Conservation (phyloP, 108 stramenopile genomes). For the Cyclotella baltica region DNA sequence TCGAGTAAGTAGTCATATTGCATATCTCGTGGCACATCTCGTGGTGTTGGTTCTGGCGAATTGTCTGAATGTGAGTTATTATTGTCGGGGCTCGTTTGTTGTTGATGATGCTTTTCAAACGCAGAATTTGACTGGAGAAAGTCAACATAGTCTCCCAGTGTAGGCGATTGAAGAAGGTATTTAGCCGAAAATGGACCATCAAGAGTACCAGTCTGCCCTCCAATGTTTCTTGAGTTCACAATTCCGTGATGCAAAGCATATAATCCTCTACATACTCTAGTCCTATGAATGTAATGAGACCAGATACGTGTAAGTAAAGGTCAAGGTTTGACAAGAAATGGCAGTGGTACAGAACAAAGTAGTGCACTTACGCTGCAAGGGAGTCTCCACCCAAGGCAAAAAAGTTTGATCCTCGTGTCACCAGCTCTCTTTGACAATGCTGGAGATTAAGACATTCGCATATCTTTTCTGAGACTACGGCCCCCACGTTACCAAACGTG, state of each 20-base stretch:
- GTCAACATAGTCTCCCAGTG: constrained; percentile 79
- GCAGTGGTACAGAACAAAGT: no score
- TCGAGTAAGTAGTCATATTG: constrained; percentile 73
- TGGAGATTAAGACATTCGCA: constrained; percentile 79
- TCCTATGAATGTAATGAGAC: no score
- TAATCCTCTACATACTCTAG: constrained; percentile 69
- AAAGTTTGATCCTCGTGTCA: constrained; percentile 72
- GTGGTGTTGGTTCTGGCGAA: background rate
- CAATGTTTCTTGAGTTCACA: constrained; percentile 68
- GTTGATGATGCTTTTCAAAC: constrained; percentile 1
- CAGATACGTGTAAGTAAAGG: no score
- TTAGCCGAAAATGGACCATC: constrained; percentile 67
- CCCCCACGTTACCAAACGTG: constrained; percentile 62
- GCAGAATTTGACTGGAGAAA: constrained; percentile 58
- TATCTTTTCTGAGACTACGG: constrained; percentile 61
- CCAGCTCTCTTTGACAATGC: constrained; percentile 58
- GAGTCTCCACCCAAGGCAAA: constrained; percentile 86
- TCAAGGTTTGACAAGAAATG: no score
- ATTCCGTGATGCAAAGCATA: constrained; percentile 78
- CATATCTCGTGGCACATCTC: constrained; percentile 7
- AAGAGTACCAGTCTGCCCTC: constrained; percentile 72
- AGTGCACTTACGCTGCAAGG: constrained; percentile 63
- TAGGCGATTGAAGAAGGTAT: constrained; percentile 60
- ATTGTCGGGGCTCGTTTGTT: background rate
- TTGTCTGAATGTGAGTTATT: background rate